phyloP scores from a whole-genome alignment of 75 land plant genomes.

The Picea glauca region DNA sequence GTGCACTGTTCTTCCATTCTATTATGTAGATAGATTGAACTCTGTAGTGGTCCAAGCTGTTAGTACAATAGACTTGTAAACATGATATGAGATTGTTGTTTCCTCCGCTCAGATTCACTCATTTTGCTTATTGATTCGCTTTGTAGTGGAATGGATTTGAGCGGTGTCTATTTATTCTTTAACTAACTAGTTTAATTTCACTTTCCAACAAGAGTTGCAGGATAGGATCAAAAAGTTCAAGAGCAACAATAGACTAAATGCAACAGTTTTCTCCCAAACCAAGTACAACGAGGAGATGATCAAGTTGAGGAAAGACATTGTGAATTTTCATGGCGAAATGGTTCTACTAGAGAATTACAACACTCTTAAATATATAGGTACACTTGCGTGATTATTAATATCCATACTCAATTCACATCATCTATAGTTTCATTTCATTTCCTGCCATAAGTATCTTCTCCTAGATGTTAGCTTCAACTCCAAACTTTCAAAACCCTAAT shows the following conservation, averaged over 20 bases:
- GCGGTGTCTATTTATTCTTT: background rate
- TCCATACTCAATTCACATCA: background rate
- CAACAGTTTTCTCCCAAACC: slow-evolving; percentile 19
- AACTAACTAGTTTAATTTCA: background rate
- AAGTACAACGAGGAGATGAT: slow-evolving; percentile 52
- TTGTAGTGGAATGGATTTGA: background rate
- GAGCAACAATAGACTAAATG: slow-evolving; percentile 25
- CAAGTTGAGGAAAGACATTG: slow-evolving; percentile 66
- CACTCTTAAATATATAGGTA: slow-evolving; percentile 89
- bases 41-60: background rate
- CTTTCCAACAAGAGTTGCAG: slow-evolving; percentile 54
- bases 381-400: too few relatives aligned
- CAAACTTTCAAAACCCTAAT: too few relatives aligned
- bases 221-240: slow-evolving; percentile 48
- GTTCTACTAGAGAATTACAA: slow-evolving; percentile 83
- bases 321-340: slow-evolving; percentile 95
- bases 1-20: too few relatives aligned
- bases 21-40: too few relatives aligned
- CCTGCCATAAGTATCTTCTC: background rate
- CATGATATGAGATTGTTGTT: too few relatives aligned
- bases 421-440: background rate
- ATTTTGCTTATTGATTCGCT: background rate
- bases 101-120: background rate
- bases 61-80: background rate
- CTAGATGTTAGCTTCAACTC: too few relatives aligned